These are phyloP conservation scores for Forsythia suspensa DNA, from an alignment of 257 asterid genomes.

Conservation along the genomic window DNA sequence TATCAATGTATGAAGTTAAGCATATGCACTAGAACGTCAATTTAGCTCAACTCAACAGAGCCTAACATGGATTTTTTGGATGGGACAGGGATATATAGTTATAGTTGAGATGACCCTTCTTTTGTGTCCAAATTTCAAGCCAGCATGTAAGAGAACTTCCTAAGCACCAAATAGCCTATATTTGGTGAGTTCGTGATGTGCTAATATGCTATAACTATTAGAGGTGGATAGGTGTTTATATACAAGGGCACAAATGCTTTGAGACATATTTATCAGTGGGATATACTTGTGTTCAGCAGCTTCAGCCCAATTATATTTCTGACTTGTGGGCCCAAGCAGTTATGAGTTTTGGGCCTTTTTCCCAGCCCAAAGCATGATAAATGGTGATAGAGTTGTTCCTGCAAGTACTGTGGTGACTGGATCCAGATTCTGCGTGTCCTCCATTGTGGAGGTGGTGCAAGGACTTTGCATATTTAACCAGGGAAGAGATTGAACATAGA, in stretches of 20 bases:
- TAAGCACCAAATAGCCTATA: neutral
- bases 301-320: neutral
- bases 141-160: neutral
- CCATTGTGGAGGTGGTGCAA: neutral
- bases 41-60: neutral
- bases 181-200: neutral
- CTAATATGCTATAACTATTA: neutral
- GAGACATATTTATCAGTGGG: neutral
- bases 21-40: neutral
- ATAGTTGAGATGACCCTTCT: neutral
- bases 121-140: neutral
- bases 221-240: neutral
- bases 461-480: neutral
- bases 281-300: neutral
- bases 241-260: neutral
- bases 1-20: neutral
- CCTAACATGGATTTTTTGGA: neutral
- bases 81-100: neutral
- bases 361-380: constrained; percentile 1
- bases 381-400: constrained; percentile 7
- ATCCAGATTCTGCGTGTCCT: neutral
- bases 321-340: neutral
- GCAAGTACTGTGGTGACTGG: constrained; percentile 1
- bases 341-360: neutral
- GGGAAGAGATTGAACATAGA: constrained; percentile 4